Percentiles rank a stretch among this genome's conserved stretches.
Conservation (phyloP, 2,329 filamentous ascomycete genomes). For the Grosmannia penicillata region DNA sequence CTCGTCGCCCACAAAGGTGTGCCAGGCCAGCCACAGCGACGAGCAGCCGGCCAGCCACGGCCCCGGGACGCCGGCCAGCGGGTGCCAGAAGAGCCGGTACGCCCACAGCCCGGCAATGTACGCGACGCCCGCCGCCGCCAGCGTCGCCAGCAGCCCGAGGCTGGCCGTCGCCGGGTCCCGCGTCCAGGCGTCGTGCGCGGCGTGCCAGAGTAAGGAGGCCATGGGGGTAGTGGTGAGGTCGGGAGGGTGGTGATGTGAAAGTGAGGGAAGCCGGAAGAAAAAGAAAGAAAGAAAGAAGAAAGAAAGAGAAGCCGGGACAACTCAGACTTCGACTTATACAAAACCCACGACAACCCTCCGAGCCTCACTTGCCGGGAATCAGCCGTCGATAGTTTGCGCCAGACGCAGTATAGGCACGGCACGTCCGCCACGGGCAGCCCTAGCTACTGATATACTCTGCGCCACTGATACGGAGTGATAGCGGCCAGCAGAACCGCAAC, state of each 20-base stretch:
- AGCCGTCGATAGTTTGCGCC: too few relatives aligned
- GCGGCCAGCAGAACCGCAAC: too few relatives aligned
- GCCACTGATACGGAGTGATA: too few relatives aligned
- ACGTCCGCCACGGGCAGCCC: too few relatives aligned
- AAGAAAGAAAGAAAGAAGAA: too few relatives aligned
- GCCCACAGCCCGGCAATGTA: not conserved
- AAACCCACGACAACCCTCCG: too few relatives aligned
- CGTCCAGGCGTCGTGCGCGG: not conserved
- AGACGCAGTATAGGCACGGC: too few relatives aligned
- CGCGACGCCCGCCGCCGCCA: not conserved
- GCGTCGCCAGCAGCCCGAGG: not conserved
- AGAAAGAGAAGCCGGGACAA: too few relatives aligned
- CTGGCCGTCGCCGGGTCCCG: not conserved
- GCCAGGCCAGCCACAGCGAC: slow-evolving; percentile 7
- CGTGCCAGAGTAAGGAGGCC: not conserved
- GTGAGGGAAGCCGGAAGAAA: not conserved
- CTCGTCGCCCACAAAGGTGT: slow-evolving; percentile 5
- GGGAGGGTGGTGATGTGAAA: too few relatives aligned
- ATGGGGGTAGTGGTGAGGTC: not conserved
- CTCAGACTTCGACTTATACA: too few relatives aligned
- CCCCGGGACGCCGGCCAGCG: slow-evolving; percentile 17
- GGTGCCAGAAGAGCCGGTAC: slow-evolving; percentile 26
- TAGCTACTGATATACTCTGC: too few relatives aligned
- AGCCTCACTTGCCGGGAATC: too few relatives aligned
- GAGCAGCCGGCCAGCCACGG: slow-evolving; percentile 16